Conservation (phyloP, 306 rosid species). For the Aeschynomene evenia region DNA sequence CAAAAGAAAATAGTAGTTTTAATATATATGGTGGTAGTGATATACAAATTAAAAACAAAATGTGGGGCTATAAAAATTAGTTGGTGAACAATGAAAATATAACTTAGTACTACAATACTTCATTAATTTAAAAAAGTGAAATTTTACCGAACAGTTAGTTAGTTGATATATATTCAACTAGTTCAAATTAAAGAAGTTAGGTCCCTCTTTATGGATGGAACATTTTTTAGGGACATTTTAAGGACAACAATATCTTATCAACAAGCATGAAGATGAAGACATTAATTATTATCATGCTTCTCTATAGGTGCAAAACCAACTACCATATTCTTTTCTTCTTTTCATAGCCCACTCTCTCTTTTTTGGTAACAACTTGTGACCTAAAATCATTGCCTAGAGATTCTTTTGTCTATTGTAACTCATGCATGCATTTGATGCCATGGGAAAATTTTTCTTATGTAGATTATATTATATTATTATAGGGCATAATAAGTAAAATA, state of each 20-base stretch:
- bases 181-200: too few species aligned
- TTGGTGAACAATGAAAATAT: too few species aligned
- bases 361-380: not conserved
- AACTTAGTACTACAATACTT: too few species aligned
- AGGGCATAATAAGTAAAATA: not conserved
- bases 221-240: not conserved
- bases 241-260: not conserved
- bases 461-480: too few species aligned
- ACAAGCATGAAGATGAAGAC: not conserved
- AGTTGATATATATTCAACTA: too few species aligned
- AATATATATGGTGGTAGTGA: too few species aligned
- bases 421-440: not conserved
- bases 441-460: not conserved
- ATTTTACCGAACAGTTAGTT: too few species aligned
- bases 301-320: not conserved
- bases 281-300: not conserved
- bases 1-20: too few species aligned
- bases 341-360: not conserved
- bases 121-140: too few species aligned
- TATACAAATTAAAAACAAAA: not conserved
- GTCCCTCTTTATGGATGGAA: not conserved
- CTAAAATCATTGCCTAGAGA: conserved; percentile 16
- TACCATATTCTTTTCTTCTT: conserved; percentile 26
- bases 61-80: too few species aligned
- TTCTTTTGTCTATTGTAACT: conserved; percentile 11